Base-by-base conservation (phyloP, 1,139 yeast species). In the Yamadazyma aaseri region DNA sequence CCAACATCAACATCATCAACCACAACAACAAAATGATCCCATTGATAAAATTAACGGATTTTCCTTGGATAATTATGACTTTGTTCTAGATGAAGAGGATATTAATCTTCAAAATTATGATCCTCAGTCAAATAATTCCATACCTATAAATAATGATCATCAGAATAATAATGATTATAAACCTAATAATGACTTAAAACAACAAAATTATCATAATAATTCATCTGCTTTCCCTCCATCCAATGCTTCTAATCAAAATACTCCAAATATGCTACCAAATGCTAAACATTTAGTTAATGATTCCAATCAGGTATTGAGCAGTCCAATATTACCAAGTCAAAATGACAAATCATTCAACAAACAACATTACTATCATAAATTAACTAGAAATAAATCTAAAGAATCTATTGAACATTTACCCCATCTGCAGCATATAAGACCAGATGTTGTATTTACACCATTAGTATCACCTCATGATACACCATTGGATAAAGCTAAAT, bases 391-490 rank as follows among this genome's bases (percentile, higher is more conserved):
- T 23, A 42, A 45, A 26, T 38, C 44, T 58, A 63, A 42, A 47
- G 41, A 38, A 6, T 20, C 38, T 4, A 33, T 31, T 31, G 39
- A 50, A 26, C 47, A 45, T 23, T 45, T 45, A 28, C 47, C 47
- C 2, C 53, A 40, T 11, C 50, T 35, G 37, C 64, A 53, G 29
- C 69, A 65, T 39, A 63, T 71, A 1, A 51, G 71, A 21, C 74
- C 76, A 0, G 75, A 69, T 36, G 71, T 71, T 7, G 73, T 75
- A 4, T 82, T 79, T 55, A 84, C 94, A 0, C 94, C 95, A 0
- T 63, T 85, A 34, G 76, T 83, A 9, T 81, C 89, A 2, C 95
- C 95, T 0, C 83, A 84, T 3, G 80, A 75, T 16, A 78, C 86
- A 2, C 89, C 90, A 0, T 51, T 75, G 46, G 87, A 80, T 23